phyloP scores from a whole-genome alignment of 176 grass and related monocot genomes.

The Juncus inflexus region DNA sequence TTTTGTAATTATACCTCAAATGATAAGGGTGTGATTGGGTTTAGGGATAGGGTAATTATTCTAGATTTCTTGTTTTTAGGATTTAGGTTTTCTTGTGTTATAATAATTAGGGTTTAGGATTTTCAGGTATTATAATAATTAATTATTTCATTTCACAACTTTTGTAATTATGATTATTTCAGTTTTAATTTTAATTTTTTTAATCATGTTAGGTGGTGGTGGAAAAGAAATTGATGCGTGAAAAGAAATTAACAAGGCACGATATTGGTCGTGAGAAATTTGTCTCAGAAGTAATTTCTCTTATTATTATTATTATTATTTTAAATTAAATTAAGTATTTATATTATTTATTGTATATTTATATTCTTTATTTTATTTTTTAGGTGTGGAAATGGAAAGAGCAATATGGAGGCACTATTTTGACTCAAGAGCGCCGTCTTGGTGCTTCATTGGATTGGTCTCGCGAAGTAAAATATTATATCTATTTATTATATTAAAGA shows the following conservation, averaged over 20 bases:
- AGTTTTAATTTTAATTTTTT: neutral
- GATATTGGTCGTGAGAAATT: slow-evolving; percentile 72
- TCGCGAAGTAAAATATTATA: slow-evolving; percentile 51
- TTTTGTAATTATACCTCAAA: slow-evolving; percentile 1
- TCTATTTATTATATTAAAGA: slow-evolving; percentile 6
- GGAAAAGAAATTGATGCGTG: slow-evolving; percentile 92
- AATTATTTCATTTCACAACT: slow-evolving; percentile 7
- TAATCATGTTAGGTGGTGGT: slow-evolving; percentile 62
- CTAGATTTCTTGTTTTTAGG: no score
- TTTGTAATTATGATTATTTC: slow-evolving; percentile 21
- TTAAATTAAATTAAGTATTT: slow-evolving; percentile 13
- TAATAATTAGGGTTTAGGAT: neutral
- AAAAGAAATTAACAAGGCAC: slow-evolving; percentile 79
- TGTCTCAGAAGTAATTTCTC: slow-evolving; percentile 55
- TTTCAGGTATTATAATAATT: neutral
- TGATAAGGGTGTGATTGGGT: no score
- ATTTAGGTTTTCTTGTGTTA: no score
- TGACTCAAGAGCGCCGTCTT: slow-evolving; percentile 75
- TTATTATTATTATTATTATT: slow-evolving; percentile 14
- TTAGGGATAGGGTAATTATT: no score
- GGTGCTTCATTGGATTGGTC: slow-evolving; percentile 95
- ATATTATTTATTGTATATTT: slow-evolving; percentile 22
- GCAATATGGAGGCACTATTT: slow-evolving; percentile 69
- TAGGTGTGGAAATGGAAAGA: slow-evolving; percentile 97
- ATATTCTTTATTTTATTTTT: slow-evolving; percentile 24